Base-by-base conservation (phyloP, 2,329 filamentous ascomycete genomes). In the Leptographium procerum region DNA sequence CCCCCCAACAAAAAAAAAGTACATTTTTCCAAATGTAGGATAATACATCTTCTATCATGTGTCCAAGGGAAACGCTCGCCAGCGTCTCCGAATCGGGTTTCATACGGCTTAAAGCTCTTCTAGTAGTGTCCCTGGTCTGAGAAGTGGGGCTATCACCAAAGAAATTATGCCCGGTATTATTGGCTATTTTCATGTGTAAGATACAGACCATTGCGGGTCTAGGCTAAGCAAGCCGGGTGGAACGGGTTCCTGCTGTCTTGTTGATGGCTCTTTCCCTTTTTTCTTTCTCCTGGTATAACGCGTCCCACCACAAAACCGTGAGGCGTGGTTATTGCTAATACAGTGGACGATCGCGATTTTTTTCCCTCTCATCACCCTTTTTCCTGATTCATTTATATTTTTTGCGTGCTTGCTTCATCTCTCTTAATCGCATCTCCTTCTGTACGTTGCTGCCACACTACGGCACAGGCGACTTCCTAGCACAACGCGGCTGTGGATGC, bases 201-300 rank as follows among this genome's bases (percentile, higher is more conserved):
- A 40, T 36, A 36, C 34, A 28, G 36, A 22, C 16, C 34, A 43
- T 10, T 54, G 55, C 55, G 55, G 55, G 55, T 56, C 53, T 48
- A 28, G 36, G 26, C 50, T 57, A 52, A 57, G 36, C n/a, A 24
- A 40, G 40, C 40, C 57, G 28, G 57, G 57, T 58, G 57, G 52
- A 34, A 58, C 57, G 52, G 57, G 51, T 26, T 50, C 52, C 31
- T 55, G 24, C 57, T 55, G 57, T 55, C 43, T 59, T 55, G 52
- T 55, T 55, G 57, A 47, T 47, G 57, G 57, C 29, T 59, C 53
- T 29, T 57, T 53, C 52, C 52, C 52, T 58, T 51, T 50, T 57
- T 43, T 51, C 53, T 50, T 61, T 34, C 52, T 47, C 33, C 57
- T 24, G 52, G 40, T 57, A 59, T 54, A 56, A 59, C 55, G 54